Percentiles rank a stretch among this genome's conserved stretches.
Conservation (phyloP, 1,284 basidiomycete species). For the Rhizoctonia solani region DNA sequence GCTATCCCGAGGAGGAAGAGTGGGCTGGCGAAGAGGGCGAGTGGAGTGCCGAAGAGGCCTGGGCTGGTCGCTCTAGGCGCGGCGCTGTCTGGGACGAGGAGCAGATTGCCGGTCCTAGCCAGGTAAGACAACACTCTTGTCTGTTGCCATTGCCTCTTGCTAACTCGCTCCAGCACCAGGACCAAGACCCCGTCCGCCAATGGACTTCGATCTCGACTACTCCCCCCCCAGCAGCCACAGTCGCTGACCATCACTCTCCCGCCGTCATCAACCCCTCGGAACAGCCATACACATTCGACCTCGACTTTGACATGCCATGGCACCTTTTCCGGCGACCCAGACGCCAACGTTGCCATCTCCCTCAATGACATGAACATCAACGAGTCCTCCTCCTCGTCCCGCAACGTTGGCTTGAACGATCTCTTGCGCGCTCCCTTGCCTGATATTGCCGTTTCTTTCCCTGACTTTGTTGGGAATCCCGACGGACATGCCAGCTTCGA, state of each 20-base stretch:
- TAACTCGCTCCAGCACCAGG: constrained; percentile 10
- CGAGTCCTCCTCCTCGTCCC: neutral
- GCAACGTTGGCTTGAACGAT: constrained; percentile 25
- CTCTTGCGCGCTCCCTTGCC: neutral
- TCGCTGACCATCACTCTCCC: constrained; percentile 23
- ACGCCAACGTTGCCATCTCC: constrained; percentile 26
- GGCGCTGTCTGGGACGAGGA: neutral
- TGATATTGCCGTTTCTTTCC: constrained; percentile 15
- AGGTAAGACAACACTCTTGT: no score
- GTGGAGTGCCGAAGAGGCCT: constrained; percentile 8
- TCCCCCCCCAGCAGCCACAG: neutral
- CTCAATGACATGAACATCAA: constrained; percentile 8
- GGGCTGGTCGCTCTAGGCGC: constrained; percentile 13
- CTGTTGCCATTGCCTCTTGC: neutral
- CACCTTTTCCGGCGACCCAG: constrained; percentile 17
- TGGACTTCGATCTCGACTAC: neutral
- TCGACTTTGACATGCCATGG: constrained; percentile 34
- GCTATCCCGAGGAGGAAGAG: constrained; percentile 32
- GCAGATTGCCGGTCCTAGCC: no score
- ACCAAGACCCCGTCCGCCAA: constrained; percentile 1
- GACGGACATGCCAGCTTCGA: neutral
- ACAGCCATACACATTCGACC: constrained; percentile 15
- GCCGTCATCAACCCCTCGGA: constrained; percentile 21
- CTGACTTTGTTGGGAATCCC: neutral
- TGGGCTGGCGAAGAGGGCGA: neutral